Percentiles rank a stretch among this genome's conserved stretches.
phyloP scores from a whole-genome alignment of 2,329 filamentous ascomycete genomes.

The Fulvia fulva region DNA sequence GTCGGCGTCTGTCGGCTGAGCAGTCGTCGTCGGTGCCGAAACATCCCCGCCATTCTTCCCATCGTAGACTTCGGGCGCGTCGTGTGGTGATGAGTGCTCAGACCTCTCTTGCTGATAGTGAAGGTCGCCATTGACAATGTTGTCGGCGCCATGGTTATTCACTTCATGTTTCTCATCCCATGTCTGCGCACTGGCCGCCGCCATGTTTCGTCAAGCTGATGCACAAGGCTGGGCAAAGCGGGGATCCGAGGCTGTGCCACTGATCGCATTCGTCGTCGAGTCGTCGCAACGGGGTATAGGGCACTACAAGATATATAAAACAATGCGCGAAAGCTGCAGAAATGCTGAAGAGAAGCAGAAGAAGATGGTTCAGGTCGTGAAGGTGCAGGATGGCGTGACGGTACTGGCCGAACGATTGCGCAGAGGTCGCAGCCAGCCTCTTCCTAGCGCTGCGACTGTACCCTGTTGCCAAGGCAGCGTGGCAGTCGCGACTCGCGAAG shows the following conservation, averaged over 20 bases:
- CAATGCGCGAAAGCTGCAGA: not conserved
- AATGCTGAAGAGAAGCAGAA: not conserved
- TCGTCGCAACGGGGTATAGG: not conserved
- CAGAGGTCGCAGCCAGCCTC: not conserved
- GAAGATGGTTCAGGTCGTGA: not conserved
- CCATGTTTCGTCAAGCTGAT: not conserved
- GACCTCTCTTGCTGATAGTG: not conserved
- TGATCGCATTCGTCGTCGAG: not conserved
- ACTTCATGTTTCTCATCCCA: not conserved
- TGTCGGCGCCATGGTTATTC: not conserved
- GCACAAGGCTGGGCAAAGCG: not conserved
- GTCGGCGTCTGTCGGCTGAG: slow-evolving; percentile 8
- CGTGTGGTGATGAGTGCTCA: not conserved
- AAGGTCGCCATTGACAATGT: not conserved
- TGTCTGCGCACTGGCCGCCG: not conserved
- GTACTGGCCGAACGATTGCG: too few relatives aligned
- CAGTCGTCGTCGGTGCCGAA: slow-evolving; percentile 8
- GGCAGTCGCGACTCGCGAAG: too few relatives aligned
- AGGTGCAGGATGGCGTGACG: not conserved
- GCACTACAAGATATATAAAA: not conserved
- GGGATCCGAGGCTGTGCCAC: not conserved
- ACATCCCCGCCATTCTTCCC: slow-evolving; percentile 6
- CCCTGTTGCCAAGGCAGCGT: too few relatives aligned
- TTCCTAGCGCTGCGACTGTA: too few relatives aligned
- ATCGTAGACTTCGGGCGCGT: not conserved